These are phyloP conservation scores for Pichia insulana DNA, from an alignment of 805 yeast genomes.

Conservation along the genomic window DNA sequence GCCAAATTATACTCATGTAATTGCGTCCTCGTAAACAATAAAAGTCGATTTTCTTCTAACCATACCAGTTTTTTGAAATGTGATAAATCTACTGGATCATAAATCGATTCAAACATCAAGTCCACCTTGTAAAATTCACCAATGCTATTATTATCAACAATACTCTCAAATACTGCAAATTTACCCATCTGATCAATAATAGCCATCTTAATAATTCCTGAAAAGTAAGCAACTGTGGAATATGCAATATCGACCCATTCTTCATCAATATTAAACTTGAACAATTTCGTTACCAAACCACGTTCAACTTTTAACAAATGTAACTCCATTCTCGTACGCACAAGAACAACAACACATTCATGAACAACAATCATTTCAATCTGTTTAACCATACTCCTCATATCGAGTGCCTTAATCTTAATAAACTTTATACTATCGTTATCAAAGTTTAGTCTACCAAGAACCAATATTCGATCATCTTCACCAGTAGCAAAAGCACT, in stretches of 20 bases:
- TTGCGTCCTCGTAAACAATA: slow-evolving; percentile 37
- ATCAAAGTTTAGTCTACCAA: neutral
- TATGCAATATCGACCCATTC: slow-evolving; percentile 8
- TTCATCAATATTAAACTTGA: slow-evolving; percentile 2
- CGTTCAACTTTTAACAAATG: neutral
- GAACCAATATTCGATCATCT: neutral
- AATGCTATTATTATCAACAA: neutral
- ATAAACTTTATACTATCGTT: neutral
- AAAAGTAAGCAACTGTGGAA: neutral
- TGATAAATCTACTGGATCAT: slow-evolving; percentile 45
- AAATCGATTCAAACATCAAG: slow-evolving; percentile 17
- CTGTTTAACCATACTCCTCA: neutral
- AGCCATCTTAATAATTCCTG: slow-evolving; percentile 25
- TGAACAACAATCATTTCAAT: neutral
- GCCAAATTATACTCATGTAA: slow-evolving; percentile 28
- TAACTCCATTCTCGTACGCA: neutral
- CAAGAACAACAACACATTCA: neutral
- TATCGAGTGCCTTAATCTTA: neutral
- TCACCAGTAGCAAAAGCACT: neutral
- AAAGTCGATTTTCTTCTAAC: slow-evolving; percentile 28
- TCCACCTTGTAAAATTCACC: slow-evolving; percentile 1
- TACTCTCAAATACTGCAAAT: slow-evolving; percentile 34
- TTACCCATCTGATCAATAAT: slow-evolving; percentile 46
- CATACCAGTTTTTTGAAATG: slow-evolving; percentile 45
- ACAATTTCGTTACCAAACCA: slow-evolving; percentile 1